These are phyloP conservation scores for Coemansia sp. DNA, from an alignment of 192 early-diverging fungal genomes.

Conservation along the genomic window DNA sequence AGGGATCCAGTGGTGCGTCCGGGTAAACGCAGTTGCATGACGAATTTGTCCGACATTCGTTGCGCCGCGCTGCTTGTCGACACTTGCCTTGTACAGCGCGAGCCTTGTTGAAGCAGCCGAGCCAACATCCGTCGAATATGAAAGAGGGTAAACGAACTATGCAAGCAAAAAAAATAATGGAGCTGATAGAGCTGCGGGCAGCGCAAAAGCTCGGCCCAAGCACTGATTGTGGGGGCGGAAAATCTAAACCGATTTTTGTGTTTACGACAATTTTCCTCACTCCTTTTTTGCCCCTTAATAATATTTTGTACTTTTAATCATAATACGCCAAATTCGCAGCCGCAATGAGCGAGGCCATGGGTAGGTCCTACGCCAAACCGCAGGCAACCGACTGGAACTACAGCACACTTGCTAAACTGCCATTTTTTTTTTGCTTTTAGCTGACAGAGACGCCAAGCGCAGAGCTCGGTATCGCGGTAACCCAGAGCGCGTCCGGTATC, in stretches of 20 bases:
- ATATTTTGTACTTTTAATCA: background rate
- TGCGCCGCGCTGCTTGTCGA: background rate
- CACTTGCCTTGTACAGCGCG: background rate
- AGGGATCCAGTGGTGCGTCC: conserved; percentile 41
- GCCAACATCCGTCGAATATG: background rate
- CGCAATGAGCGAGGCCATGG: background rate
- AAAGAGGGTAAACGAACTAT: too few species aligned
- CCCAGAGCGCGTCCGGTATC: conserved; percentile 45
- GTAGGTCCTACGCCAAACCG: too few species aligned
- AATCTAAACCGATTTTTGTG: background rate
- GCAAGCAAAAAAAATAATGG: background rate
- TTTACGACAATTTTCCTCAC: background rate
- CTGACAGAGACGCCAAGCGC: conserved; percentile 36
- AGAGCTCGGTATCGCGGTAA: conserved; percentile 49
- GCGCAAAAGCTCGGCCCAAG: background rate
- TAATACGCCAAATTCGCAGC: background rate
- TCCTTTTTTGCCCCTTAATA: background rate
- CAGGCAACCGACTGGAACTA: background rate
- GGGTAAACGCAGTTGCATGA: conserved; percentile 38
- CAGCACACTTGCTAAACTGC: background rate
- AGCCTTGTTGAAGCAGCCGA: background rate
- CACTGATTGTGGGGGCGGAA: background rate
- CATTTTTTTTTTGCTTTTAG: background rate
- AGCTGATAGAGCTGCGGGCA: background rate
- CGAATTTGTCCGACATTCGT: conserved; percentile 34